Base-by-base conservation (phyloP, 2,329 filamentous ascomycete genomes). In the Pseudopithomyces chartarum region DNA sequence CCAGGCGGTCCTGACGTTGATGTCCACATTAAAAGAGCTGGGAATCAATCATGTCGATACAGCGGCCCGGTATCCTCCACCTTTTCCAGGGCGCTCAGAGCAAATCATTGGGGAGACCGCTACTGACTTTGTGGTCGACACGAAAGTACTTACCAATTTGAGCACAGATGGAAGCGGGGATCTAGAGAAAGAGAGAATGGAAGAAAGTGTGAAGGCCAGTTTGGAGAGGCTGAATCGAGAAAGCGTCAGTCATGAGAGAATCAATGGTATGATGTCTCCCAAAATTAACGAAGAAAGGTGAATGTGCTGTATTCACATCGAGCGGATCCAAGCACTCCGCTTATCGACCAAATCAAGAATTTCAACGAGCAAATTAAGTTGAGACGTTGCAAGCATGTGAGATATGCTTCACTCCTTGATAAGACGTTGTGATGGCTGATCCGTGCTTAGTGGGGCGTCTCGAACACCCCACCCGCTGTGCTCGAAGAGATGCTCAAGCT, bases 261-360 rank as follows among this genome's bases (percentile, higher is more conserved):
- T 32, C 17, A n/a, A 10, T 11, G 13, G n/a, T n/a, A n/a, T n/a
- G n/a, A n/a, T n/a, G 2, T 20, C 10, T n/a, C 2, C 3, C 20
- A 15, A 17, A 26, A 13, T 17, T n/a, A 15, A 17, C 12, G n/a
- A 19, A 17, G 2, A 20, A 23, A 56, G 54, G 42, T 60, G 2
- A 45, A 60, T 48, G 44, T 57, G n/a, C 42, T 60, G 20, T 56
- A 57, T 44, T 56, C 55, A 6, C 58, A 57, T 54, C 40, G 58
- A 12, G 55, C 55, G 19, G 55, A 60, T 39, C 58, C 58, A 12
- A 19, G 34, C 22, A 60, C 58, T 23, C 52, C 58, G 11, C 52
- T 60, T 15, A 42, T 51, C 33, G 55, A 55, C 13, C 58, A 60
- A 43, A 48, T 60, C n/a, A 42, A 34, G 17, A 54, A 52, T 20